Base-by-base conservation (phyloP, 192 early-diverging fungal genomes). In the Coemansia sp. region DNA sequence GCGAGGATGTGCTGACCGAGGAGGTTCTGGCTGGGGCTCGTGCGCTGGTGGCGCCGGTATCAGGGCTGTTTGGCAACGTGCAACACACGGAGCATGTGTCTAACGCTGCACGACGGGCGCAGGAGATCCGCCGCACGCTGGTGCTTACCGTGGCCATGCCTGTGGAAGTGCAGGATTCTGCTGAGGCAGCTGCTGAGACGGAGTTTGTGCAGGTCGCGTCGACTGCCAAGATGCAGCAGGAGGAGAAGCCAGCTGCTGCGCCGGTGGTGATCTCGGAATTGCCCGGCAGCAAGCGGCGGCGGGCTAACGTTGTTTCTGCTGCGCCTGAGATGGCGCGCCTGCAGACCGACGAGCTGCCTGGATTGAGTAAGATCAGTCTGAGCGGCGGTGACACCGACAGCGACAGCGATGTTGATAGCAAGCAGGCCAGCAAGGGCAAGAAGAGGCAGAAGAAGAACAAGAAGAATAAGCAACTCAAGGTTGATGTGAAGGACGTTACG, bases 201-300 rank as follows among this genome's bases (percentile, higher is more conserved):
- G 10, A 41, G 41, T 15, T 25, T 48, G 53, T 17, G 7, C 57
- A 49, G 53, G 21, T 52, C 18, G 51, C 43, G 7, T 27, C 21
- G 13, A 14, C 3, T 3, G 24, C 14, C 5, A 22, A 10, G 24
- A 43, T 55, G 14, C 1, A 53, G 0, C 50, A 44, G 0, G 23
- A 61, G 5, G 44, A 19, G 23, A 40, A 47, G 42, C 55, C 13
- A n/a, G 19, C 53, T n/a, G 51, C 25, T 23, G 38, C 63, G 48
- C 42, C 62, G 2, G 61, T 66, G 18, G 65, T 80, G 52, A 30
- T 71, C 0, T 75, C 68, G 2, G 73, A 71, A n/a, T n/a, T n/a
- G 45, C 45, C 71, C n/a, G 65, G 67, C 41, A 51, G 53, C 21
- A 17, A 33, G 11, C 27, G 46, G 62, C 24, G 43, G 6, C 38